These are phyloP conservation scores for Begonia peltatifolia DNA, from an alignment of 306 rosid genomes.

Conservation along the genomic window DNA sequence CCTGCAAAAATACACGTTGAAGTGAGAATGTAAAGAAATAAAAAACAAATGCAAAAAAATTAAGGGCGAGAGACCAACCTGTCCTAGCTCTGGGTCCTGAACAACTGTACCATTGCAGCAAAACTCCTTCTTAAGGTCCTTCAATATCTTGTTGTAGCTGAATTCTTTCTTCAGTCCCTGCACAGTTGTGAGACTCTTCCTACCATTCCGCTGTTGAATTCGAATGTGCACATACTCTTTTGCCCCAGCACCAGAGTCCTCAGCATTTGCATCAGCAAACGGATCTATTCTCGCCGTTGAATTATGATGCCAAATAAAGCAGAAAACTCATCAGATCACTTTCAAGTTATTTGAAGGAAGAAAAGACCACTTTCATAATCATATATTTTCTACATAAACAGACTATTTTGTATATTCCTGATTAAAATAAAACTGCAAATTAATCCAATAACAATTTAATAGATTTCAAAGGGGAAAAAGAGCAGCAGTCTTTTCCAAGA, in stretches of 20 bases:
- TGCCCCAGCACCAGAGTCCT: slow-evolving; percentile 7
- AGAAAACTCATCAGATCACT: too few relatives aligned
- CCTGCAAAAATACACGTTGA: slow-evolving; percentile 23
- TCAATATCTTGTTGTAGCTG: slow-evolving; percentile 71
- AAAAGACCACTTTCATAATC: too few relatives aligned
- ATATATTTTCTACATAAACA: too few relatives aligned
- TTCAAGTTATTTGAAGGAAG: too few relatives aligned
- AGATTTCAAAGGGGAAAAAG: too few relatives aligned
- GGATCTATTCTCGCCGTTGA: too few relatives aligned
- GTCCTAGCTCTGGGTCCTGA: slow-evolving; percentile 86
- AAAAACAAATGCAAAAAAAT: neutral
- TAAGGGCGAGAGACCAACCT: slow-evolving; percentile 31
- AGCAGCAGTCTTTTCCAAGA: too few relatives aligned
- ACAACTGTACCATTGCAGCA: slow-evolving; percentile 93
- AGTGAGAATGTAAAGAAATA: neutral
- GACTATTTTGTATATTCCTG: too few relatives aligned
- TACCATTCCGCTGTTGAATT: slow-evolving; percentile 80
- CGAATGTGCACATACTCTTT: slow-evolving; percentile 91
- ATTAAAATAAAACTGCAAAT: too few relatives aligned
- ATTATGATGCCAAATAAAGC: too few relatives aligned
- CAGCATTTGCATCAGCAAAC: too few relatives aligned
- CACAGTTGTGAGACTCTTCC: slow-evolving; percentile 84
- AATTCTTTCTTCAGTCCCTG: slow-evolving; percentile 60
- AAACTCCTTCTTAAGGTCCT: slow-evolving; percentile 74
- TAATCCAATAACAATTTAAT: too few relatives aligned